Evolutionary conservation across 495 filamentous ascomycete genomes (phyloP).

Genomic region (Extremus antarcticus): DNA sequence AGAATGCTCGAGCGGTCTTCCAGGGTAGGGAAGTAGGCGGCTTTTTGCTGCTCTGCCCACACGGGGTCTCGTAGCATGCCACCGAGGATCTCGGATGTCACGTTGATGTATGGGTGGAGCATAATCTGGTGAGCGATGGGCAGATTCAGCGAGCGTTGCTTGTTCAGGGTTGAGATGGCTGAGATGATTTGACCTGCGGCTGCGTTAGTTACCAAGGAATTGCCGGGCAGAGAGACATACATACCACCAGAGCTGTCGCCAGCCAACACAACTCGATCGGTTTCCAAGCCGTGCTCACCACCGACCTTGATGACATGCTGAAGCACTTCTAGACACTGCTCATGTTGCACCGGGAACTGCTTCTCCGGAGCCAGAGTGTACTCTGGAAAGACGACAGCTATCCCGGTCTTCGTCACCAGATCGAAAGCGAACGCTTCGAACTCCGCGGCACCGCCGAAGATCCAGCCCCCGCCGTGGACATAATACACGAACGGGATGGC

Average conservation of each 20-base stretch:
- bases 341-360: conserved; percentile 24
- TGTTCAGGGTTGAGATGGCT: conserved; percentile 9
- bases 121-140: conserved; percentile 17
- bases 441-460: conserved; percentile 12
- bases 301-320: conserved; percentile 23
- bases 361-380: conserved; percentile 27
- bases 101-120: conserved; percentile 13
- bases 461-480: conserved; percentile 23
- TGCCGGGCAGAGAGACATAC: neutral
- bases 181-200: neutral
- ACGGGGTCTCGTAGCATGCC: neutral
- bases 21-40: conserved; percentile 15
- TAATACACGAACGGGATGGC: conserved; percentile 17
- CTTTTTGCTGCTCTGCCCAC: neutral
- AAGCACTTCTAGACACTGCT: conserved; percentile 23
- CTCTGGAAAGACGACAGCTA: conserved; percentile 25
- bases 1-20: conserved; percentile 11
- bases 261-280: conserved; percentile 13
- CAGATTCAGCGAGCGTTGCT: conserved; percentile 3
- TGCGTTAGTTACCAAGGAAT: neutral
- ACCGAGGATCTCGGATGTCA: neutral
- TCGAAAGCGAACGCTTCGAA: conserved; percentile 17
- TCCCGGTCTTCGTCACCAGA: conserved; percentile 18
- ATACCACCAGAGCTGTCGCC: conserved; percentile 27
- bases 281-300: conserved; percentile 9